phyloP scores from a whole-genome alignment of 202 grass and related monocot genomes.

The Setaria viridis region DNA sequence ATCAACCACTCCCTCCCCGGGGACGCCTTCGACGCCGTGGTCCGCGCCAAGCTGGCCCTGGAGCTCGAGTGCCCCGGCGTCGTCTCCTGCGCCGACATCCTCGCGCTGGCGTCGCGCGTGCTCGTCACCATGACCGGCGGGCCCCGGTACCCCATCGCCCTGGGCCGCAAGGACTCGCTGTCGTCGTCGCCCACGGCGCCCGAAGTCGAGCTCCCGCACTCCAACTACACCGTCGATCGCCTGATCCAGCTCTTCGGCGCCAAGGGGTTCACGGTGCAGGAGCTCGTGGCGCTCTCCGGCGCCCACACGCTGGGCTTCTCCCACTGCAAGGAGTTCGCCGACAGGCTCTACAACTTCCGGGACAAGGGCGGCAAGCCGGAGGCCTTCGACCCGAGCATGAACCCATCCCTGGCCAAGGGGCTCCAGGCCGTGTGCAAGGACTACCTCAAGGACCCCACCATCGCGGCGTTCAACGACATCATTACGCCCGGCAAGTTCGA shows the following conservation, averaged over 20 bases:
- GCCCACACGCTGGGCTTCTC: conserved; percentile 96
- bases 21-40: conserved; percentile 82
- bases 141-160: conserved; percentile 65
- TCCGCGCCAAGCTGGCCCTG: conserved; percentile 78
- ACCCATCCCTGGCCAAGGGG: conserved; percentile 64
- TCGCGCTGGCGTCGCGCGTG: conserved; percentile 70
- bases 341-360: conserved; percentile 71
- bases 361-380: conserved; percentile 39
- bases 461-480: conserved; percentile 93
- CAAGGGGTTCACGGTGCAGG: conserved; percentile 83
- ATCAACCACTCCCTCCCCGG: conserved; percentile 87
- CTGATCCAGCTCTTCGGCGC: conserved; percentile 64
- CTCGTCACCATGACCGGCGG: conserved; percentile 91
- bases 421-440: conserved; percentile 77
- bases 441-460: conserved; percentile 65
- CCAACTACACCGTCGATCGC: conserved; percentile 63
- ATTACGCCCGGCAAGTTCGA: conserved; percentile 98
- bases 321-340: conserved; percentile 83
- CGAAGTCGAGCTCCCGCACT: conserved; percentile 56
- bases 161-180: conserved; percentile 89
- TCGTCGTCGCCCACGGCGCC: conserved; percentile 61
- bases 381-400: conserved; percentile 79
- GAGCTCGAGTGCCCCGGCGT: conserved; percentile 95
- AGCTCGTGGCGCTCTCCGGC: conserved; percentile 85
- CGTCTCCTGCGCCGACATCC: conserved; percentile 94